phyloP scores from a whole-genome alignment of 805 yeast genomes.

The Maudiozyma turicensis region DNA sequence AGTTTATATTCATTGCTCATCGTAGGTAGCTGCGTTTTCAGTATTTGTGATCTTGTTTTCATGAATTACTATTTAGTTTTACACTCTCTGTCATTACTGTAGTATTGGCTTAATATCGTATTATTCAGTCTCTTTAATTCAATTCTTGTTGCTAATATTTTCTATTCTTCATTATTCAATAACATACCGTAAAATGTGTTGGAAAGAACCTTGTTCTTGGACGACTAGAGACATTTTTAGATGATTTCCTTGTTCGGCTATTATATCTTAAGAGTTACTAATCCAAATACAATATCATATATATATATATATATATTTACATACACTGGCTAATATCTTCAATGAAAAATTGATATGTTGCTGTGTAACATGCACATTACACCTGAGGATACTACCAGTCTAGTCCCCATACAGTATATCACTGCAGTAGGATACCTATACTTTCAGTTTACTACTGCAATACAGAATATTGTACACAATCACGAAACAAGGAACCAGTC shows the following conservation, averaged over 20 bases:
- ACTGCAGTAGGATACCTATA: neutral
- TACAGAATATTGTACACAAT: no score
- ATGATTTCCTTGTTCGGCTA: neutral
- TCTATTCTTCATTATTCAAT: neutral
- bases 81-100: no score
- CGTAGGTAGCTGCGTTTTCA: no score
- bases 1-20: no score
- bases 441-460: no score
- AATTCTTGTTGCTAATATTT: neutral
- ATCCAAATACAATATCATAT: neutral
- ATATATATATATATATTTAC: neutral
- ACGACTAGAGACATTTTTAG: constrained; percentile 82
- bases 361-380: neutral
- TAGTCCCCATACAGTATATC: neutral
- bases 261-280: neutral
- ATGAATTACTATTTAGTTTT: no score
- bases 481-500: no score
- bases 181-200: constrained; percentile 99
- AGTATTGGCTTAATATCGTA: neutral
- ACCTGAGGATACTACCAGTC: neutral
- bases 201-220: constrained; percentile 99
- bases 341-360: neutral
- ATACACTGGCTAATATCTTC: neutral
- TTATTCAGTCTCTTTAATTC: neutral
- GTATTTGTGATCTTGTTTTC: no score